Conservation (phyloP, 345 rosid species). For the Syzygium aqueum region DNA sequence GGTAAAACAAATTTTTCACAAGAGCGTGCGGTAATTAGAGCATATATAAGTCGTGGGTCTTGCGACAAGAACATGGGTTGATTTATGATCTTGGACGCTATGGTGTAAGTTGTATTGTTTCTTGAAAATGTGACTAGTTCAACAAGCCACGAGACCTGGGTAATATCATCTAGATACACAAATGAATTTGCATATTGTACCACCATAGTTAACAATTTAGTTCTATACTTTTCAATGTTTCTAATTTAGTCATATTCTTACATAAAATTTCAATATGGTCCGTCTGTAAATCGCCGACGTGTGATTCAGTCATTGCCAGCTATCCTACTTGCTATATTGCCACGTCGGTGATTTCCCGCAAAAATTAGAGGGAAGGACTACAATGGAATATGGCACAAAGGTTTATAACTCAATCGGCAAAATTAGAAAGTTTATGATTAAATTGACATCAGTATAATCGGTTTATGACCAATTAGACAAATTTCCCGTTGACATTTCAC, state of each 20-base stretch:
- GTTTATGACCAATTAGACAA: background rate
- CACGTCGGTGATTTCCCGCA: fast-evolving
- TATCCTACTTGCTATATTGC: background rate
- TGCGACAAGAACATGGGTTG: background rate
- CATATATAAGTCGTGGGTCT: background rate
- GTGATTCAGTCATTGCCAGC: background rate
- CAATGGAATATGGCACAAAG: fast-evolving
- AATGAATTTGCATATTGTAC: background rate
- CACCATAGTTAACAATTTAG: background rate
- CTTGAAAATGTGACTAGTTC: background rate
- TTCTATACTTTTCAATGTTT: no score
- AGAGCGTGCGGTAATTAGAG: background rate
- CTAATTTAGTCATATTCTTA: background rate
- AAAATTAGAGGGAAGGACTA: background rate
- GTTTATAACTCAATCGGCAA: background rate
- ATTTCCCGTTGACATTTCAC: background rate
- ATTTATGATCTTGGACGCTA: background rate
- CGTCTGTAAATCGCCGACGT: fast-evolving
- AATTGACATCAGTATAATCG: background rate
- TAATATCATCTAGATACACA: background rate
- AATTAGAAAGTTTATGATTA: background rate
- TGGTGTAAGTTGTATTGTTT: background rate
- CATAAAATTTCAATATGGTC: background rate
- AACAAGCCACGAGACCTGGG: background rate
- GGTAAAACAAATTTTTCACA: background rate